Percentiles rank a stretch among this genome's conserved stretches.
These are phyloP conservation scores for Poa annua DNA, from an alignment of 176 grass and related monocot species.

Conservation along the genomic window DNA sequence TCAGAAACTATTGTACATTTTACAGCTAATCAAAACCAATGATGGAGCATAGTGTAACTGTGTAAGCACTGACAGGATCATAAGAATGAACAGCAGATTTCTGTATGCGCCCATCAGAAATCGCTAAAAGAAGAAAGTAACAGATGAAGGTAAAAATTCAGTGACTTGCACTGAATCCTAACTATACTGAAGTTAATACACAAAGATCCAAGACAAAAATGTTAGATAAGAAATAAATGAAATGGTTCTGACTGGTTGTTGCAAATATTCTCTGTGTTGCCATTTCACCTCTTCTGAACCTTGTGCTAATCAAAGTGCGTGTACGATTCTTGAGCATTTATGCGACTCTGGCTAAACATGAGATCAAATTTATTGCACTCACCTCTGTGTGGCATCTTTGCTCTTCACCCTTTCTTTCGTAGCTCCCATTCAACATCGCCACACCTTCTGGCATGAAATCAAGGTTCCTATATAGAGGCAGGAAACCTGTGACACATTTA, in stretches of 20 bases:
- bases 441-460: constrained; percentile 39
- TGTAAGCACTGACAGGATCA: constrained; percentile 7
- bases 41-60: background rate
- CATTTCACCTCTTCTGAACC: constrained; percentile 30
- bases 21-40: constrained; percentile 10
- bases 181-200: background rate
- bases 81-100: constrained; percentile 21
- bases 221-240: constrained; percentile 9
- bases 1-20: background rate
- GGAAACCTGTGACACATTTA: constrained; percentile 47
- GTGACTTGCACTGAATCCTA: background rate
- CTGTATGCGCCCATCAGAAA: background rate
- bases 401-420: background rate
- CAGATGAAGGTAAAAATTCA: background rate
- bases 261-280: constrained; percentile 26
- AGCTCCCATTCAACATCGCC: constrained; percentile 25
- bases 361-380: constrained; percentile 37
- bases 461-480: constrained; percentile 37
- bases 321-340: constrained; percentile 32
- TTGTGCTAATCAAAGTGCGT: constrained; percentile 18
- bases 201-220: constrained; percentile 1
- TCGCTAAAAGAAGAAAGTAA: background rate
- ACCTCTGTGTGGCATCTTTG: constrained; percentile 1
- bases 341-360: constrained; percentile 34
- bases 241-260: constrained; percentile 13